Conservation (phyloP, 305 asterid genomes). For the Fraxinus dipetala region DNA sequence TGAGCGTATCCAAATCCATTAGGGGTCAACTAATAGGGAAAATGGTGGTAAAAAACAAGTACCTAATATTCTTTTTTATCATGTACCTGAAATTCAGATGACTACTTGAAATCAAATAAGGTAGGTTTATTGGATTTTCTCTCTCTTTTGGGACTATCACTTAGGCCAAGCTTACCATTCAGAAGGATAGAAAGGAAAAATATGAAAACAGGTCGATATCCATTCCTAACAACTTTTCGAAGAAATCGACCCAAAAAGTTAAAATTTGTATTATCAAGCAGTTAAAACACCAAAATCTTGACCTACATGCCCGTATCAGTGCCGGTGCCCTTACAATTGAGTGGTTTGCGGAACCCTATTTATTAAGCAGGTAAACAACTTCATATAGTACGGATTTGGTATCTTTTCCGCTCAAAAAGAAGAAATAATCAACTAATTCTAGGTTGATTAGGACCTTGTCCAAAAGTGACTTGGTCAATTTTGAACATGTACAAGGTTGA, state of each 20-base stretch:
- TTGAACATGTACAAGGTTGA: not conserved
- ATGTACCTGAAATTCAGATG: not conserved
- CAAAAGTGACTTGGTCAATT: not conserved
- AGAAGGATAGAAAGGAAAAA: no score
- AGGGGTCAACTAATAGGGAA: not conserved
- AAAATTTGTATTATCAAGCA: not conserved
- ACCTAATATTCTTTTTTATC: not conserved
- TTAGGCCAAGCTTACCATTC: not conserved
- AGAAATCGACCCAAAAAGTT: not conserved
- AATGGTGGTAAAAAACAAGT: not conserved
- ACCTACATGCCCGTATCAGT: not conserved
- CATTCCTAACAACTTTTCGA: not conserved
- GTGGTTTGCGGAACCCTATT: not conserved
- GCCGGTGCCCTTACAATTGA: not conserved
- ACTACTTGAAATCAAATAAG: not conserved
- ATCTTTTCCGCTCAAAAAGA: not conserved
- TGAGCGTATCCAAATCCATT: constrained; percentile 10
- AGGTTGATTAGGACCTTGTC: not conserved
- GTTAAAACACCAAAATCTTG: not conserved
- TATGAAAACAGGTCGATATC: not conserved
- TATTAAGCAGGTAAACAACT: not conserved
- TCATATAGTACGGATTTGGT: not conserved
- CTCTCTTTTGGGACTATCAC: not conserved
- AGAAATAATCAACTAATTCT: not conserved
- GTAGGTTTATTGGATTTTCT: not conserved